Conservation (phyloP, 768 basidiomycete genomes). For the Phaffia australis region DNA sequence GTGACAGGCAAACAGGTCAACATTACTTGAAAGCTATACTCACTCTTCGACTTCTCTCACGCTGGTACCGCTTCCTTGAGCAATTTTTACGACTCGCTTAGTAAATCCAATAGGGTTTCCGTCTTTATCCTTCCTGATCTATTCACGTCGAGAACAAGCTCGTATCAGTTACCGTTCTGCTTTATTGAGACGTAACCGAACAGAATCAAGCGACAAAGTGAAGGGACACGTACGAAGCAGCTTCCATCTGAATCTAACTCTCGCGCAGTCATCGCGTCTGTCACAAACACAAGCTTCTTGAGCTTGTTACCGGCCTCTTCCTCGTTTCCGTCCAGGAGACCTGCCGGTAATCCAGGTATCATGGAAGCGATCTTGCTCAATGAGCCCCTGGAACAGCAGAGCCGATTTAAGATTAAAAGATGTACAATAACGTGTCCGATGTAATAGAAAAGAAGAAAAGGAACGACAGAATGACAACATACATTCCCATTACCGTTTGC, state of each 20-base stretch:
- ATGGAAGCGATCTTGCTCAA: slow-evolving; percentile 96
- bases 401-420: slow-evolving; percentile 2
- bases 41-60: slow-evolving; percentile 94
- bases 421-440: slow-evolving; percentile 12
- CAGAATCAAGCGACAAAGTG: neutral
- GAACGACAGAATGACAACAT: slow-evolving; percentile 32
- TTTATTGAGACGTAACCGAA: neutral
- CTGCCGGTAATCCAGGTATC: slow-evolving; percentile 93
- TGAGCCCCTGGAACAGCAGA: slow-evolving; percentile 62
- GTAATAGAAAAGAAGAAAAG: slow-evolving; percentile 9
- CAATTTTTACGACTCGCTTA: slow-evolving; percentile 80
- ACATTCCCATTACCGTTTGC: slow-evolving; percentile 96
- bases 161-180: neutral
- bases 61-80: slow-evolving; percentile 83
- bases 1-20: neutral
- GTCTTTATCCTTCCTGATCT: slow-evolving; percentile 36
- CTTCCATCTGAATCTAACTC: slow-evolving; percentile 94
- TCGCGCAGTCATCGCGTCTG: slow-evolving; percentile 86
- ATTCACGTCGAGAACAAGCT: neutral
- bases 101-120: slow-evolving; percentile 53
- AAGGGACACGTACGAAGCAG: slow-evolving; percentile 57
- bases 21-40: neutral
- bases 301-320: slow-evolving; percentile 82
- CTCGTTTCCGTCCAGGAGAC: slow-evolving; percentile 79
- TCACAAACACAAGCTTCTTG: slow-evolving; percentile 98